Evolutionary conservation across 2,329 filamentous ascomycete species (phyloP), one percentile per base, ranked within the genome.

Genomic region (Paecilomyces sp.): DNA sequence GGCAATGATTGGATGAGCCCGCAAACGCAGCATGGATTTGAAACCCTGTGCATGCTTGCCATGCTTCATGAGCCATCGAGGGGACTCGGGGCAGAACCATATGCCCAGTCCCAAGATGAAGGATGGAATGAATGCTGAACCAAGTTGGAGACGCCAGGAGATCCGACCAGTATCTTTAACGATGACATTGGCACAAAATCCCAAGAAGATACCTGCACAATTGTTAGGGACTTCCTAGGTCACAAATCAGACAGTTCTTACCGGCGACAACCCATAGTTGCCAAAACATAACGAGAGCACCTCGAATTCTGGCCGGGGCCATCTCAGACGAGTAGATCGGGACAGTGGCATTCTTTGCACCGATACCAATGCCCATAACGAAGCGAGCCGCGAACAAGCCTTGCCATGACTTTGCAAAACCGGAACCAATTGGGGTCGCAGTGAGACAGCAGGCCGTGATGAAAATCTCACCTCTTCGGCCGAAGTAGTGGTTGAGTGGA

Each of bases 281-380:
- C 89, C 90, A 93, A 63, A 86, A 87, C 89, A 93, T 93, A 63
- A 92, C 89, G 18, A 94, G 79, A 7, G 88, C 89, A 63, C 89
- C 88, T 69, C 89, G 84, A 58, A 91, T 87, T 4, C 76, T 72
- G 1, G 88, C 85, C 0, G 89, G 89, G 0, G 86, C 83, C 59
- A 85, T 89, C 72, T 92, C 89, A 1, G 89, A 89, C 0, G 88
- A 86, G 66, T 90, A 92, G 30, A 92, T 86, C 0, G 90, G 89
- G 1, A 91, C 88, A 0, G 88, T 90, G 0, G 87, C 85, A 22
- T 86, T 85, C 70, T 92, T 92, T 15, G 88, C 82, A 30, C 89
- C 89, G 77, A 92, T 91, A 1, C 88, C 89, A 54, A 94, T 84
- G 9, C 91, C 91, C 61, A 93, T 82, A 12, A 89, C 79, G 62